These are phyloP conservation scores for Anethum foeniculum DNA, from an alignment of 140 eudicot species.

Conservation along the genomic window DNA sequence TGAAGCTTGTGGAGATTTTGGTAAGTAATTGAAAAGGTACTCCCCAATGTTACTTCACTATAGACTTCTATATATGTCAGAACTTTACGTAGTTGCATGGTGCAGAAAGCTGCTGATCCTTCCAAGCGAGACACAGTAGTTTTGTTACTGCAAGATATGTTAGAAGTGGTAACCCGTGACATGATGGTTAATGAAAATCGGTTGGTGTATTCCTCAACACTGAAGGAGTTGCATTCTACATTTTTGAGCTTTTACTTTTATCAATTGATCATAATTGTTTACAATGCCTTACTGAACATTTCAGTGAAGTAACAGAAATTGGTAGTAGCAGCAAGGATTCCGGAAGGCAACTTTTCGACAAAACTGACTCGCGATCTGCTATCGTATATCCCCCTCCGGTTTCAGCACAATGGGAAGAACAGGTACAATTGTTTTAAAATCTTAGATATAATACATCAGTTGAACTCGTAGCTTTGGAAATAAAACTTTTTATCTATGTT, in stretches of 20 bases:
- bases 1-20: slow-evolving; percentile 74
- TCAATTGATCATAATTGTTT: not conserved
- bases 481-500: slow-evolving; percentile 4
- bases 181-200: slow-evolving; percentile 95
- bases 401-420: slow-evolving; percentile 62
- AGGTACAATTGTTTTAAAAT: slow-evolving; percentile 21
- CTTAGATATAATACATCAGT: not conserved
- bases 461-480: slow-evolving; percentile 10
- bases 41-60: slow-evolving; percentile 8
- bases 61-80: slow-evolving; percentile 14
- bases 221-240: not conserved
- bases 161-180: slow-evolving; percentile 92
- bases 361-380: slow-evolving; percentile 42
- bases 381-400: slow-evolving; percentile 69
- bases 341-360: slow-evolving; percentile 46
- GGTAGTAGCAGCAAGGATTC: slow-evolving; percentile 61
- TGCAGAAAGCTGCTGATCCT: slow-evolving; percentile 43
- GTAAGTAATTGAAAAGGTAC: slow-evolving; percentile 37
- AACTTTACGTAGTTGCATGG: slow-evolving; percentile 8
- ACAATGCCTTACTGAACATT: slow-evolving; percentile 3
- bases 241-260: not conserved
- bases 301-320: slow-evolving; percentile 74
- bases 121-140: slow-evolving; percentile 39
- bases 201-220: slow-evolving; percentile 33
- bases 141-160: slow-evolving; percentile 62